Conservation (phyloP, 768 basidiomycete genomes). For the Austroboletus festivus region DNA sequence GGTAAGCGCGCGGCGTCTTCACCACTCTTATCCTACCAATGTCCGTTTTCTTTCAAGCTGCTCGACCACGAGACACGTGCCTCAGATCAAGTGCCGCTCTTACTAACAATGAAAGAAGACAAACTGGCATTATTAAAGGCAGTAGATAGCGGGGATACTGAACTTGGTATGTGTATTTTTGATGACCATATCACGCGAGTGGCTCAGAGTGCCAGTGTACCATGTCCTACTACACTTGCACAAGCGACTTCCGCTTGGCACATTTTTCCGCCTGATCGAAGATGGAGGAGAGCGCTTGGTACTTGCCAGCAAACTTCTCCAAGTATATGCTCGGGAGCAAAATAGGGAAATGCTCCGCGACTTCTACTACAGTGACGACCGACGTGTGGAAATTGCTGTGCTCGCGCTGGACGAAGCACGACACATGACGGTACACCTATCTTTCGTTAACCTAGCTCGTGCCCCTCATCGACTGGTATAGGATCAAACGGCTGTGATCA, state of each 20-base stretch:
- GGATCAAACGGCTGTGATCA: slow-evolving; percentile 72
- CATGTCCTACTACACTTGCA: slow-evolving; percentile 88
- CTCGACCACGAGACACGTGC: slow-evolving; percentile 88
- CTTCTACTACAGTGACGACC: slow-evolving; percentile 97
- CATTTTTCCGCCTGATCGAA: slow-evolving; percentile 93
- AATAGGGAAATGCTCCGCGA: slow-evolving; percentile 90
- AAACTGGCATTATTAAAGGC: slow-evolving; percentile 83
- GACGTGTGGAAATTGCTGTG: slow-evolving; percentile 90
- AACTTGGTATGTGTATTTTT: slow-evolving; percentile 61
- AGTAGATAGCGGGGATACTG: slow-evolving; percentile 92
- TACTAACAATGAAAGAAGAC: slow-evolving; percentile 94
- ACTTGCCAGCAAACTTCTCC: slow-evolving; percentile 74
- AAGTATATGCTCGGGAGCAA: slow-evolving; percentile 89
- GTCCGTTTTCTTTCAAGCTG: slow-evolving; percentile 45
- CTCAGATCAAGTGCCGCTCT: slow-evolving; percentile 90
- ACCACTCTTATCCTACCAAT: neutral
- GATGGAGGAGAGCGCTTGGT: slow-evolving; percentile 76
- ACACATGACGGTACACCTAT: slow-evolving; percentile 50
- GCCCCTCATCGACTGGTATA: slow-evolving; percentile 30
- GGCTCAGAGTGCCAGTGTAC: slow-evolving; percentile 60
- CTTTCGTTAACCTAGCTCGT: neutral
- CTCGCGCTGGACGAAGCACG: slow-evolving; percentile 82
- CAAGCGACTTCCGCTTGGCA: slow-evolving; percentile 77
- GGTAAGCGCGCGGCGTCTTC: slow-evolving; percentile 38
- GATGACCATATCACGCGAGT: neutral